Evolutionary conservation across 116 monocot species (phyloP), one percentile per base, ranked within the genome.

Genomic region (Phalaenopsis hybrid): DNA sequence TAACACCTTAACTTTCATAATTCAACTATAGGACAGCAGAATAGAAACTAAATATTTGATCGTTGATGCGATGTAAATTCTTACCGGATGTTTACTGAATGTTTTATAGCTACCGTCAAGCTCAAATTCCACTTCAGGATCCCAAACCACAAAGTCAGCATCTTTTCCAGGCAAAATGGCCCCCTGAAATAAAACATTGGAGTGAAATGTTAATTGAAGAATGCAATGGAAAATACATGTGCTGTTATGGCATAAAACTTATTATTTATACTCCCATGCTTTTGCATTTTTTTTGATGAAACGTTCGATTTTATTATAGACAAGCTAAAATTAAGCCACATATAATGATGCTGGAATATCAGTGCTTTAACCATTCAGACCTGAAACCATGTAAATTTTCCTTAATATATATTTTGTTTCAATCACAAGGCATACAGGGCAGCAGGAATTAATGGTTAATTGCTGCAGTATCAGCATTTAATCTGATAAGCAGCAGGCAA

Each of bases 81-180:
- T 70, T 89, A 94, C 94, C 58, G 86, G 91, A 85, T 96, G 94
- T 77, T 86, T 97, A 61, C 87, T 91, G 81, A 90, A 86, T 28
- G 78, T 33, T n/a, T 58, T 79, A 74, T 91, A 81, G 79, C 81
- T 89, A 17, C 93, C 90, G 77, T 93, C 82, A 8, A 97, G 92
- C 50, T 87, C 83, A 84, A 92, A 94, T 76, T 94, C 91, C 33
- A 81, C 67, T n/a, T 97, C 91, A 80, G 97, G 94, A 33, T 90
- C 89, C 95, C 98, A 99, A 76, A 95, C 86, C 77, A 93, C 98
- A 70, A 99, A 84, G 81, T 99, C 95, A 31, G 95, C 98, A 81
- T 93, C 80, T 61, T 95, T 92, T 77, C 94, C 98, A 12, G 17
- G 73, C 16, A 75, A 55, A 70, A 99, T 90, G 28, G 87, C 83